Conservation (phyloP, 2,329 filamentous ascomycete species). For the Aspergillus sp. region DNA sequence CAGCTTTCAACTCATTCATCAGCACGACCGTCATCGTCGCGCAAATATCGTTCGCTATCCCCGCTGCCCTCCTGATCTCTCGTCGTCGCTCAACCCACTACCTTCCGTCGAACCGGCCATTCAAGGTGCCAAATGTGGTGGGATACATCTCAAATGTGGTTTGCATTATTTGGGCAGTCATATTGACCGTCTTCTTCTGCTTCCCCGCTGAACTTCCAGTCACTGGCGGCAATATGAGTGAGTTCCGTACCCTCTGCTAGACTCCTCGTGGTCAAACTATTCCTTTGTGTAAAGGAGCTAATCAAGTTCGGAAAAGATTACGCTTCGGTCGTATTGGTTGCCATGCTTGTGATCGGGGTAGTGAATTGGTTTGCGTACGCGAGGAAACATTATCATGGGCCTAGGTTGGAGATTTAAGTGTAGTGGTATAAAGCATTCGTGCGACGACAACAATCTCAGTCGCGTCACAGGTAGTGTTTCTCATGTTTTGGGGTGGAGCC, state of each 20-base stretch:
- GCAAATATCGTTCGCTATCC: conserved; percentile 24
- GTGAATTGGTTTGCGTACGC: conserved; percentile 23
- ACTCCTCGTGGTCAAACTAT: not conserved
- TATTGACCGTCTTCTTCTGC: conserved; percentile 22
- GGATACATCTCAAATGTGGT: conserved; percentile 17
- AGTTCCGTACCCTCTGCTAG: not conserved
- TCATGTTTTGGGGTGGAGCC: not conserved
- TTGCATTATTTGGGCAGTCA: conserved; percentile 19
- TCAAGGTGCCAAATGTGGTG: conserved; percentile 14
- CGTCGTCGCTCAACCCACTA: conserved; percentile 15
- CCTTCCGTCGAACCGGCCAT: conserved; percentile 15
- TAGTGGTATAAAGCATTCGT: not conserved
- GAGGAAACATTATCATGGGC: conserved; percentile 20
- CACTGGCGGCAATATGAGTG: conserved; percentile 25
- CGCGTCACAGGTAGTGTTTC: not conserved
- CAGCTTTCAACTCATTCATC: conserved; percentile 27
- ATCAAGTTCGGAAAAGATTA: conserved; percentile 16
- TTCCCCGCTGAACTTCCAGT: conserved; percentile 20
- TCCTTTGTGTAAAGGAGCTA: not conserved
- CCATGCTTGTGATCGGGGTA: conserved; percentile 20
- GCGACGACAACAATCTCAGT: not conserved
- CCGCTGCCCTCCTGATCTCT: conserved; percentile 18
- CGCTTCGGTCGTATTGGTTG: conserved; percentile 18
- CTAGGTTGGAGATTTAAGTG: conserved; percentile 16
- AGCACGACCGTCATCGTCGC: conserved; percentile 23